phyloP scores from a whole-genome alignment of 805 yeast species.

The Candida taoyuanica region DNA sequence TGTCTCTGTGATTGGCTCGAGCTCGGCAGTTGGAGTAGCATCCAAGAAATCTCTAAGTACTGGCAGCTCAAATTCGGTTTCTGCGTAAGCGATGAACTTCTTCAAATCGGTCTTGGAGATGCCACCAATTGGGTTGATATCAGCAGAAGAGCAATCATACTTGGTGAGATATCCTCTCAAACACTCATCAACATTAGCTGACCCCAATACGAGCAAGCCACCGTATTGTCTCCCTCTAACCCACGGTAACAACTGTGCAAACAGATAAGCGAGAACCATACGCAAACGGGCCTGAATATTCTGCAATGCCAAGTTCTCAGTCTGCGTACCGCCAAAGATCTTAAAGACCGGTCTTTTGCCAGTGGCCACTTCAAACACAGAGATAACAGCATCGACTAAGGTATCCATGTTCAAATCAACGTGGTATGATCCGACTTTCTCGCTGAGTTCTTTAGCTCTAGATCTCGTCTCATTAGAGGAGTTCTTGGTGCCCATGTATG shows the following conservation, averaged over 20 bases:
- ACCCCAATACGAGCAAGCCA: constrained; percentile 86
- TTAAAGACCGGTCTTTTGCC: constrained; percentile 86
- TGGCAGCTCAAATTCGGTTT: constrained; percentile 64
- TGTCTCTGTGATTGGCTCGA: constrained; percentile 89
- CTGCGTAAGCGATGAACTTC: constrained; percentile 78
- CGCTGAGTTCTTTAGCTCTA: constrained; percentile 75
- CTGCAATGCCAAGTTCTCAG: constrained; percentile 91
- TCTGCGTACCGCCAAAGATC: constrained; percentile 88
- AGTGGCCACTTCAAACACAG: constrained; percentile 81
- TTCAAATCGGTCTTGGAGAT: constrained; percentile 92
- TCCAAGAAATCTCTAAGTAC: constrained; percentile 70
- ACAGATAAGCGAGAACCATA: constrained; percentile 90
- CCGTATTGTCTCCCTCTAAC: constrained; percentile 62
- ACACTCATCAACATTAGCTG: constrained; percentile 97
- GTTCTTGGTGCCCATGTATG: constrained; percentile 94
- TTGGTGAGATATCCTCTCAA: constrained; percentile 93
- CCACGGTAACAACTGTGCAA: constrained; percentile 96
- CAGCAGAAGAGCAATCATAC: constrained; percentile 97
- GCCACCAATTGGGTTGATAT: constrained; percentile 98
- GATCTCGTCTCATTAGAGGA: constrained; percentile 82
- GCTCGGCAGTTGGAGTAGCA: constrained; percentile 97
- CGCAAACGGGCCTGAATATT: constrained; percentile 94
- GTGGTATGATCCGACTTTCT: constrained; percentile 80
- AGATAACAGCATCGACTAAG: constrained; percentile 67
- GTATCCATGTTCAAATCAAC: constrained; percentile 89